Conservation (phyloP, 106 monocot genomes). For the Dendrobium officinale region DNA sequence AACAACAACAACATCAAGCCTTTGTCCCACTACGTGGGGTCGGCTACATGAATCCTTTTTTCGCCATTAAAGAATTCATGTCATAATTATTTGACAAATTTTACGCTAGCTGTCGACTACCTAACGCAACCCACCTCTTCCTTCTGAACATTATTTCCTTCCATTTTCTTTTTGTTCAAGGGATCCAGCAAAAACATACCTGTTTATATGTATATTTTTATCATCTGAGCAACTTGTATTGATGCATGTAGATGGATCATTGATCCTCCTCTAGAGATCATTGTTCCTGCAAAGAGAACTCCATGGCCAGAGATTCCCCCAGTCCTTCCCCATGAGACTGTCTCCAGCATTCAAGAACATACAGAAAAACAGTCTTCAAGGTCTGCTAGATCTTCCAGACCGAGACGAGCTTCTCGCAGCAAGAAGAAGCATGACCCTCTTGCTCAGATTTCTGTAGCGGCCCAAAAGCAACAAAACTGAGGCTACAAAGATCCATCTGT, state of each 20-base stretch:
- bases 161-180: too few relatives aligned
- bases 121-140: too few relatives aligned
- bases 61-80: too few relatives aligned
- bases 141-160: too few relatives aligned
- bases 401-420: conserved; percentile 39
- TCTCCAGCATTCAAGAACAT: conserved; percentile 10
- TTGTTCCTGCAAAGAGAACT: conserved; percentile 63
- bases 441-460: neutral
- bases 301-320: conserved; percentile 66
- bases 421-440: conserved; percentile 45
- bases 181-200: too few relatives aligned
- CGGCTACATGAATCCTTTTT: too few relatives aligned
- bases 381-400: conserved; percentile 40
- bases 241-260: conserved; percentile 67
- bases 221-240: neutral
- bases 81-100: too few relatives aligned
- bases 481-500: neutral
- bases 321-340: conserved; percentile 17
- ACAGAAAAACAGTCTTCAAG: conserved; percentile 16
- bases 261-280: conserved; percentile 60
- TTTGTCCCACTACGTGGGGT: too few relatives aligned
- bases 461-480: conserved; percentile 28
- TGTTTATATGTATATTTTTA: neutral
- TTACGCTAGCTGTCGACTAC: too few relatives aligned
- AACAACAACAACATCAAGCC: too few relatives aligned